Evolutionary conservation across 768 basidiomycete species (phyloP).

Genomic region (Rickenella mellea): DNA sequence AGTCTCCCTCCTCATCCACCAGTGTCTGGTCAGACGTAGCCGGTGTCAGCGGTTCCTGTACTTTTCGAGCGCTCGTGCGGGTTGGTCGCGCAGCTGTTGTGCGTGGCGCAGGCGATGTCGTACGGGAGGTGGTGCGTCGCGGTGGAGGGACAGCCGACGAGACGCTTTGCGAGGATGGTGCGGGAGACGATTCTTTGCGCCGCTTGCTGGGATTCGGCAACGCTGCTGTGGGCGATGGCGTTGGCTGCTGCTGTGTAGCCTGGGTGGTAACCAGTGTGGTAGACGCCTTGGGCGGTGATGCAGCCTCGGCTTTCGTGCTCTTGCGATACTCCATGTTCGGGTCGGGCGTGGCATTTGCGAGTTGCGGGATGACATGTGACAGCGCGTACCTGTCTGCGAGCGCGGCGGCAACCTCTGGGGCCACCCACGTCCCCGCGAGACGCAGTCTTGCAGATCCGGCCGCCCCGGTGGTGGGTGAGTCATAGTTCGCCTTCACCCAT

Average conservation of each 20-base stretch:
- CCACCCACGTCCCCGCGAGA: slow-evolving; percentile 87
- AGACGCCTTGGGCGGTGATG: slow-evolving; percentile 19
- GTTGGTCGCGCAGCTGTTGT: slow-evolving; percentile 10
- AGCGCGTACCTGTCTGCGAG: slow-evolving; percentile 65
- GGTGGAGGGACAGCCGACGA: slow-evolving; percentile 11
- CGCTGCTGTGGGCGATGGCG: slow-evolving; percentile 24
- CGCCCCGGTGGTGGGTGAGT: slow-evolving; percentile 65
- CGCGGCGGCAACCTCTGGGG: slow-evolving; percentile 49
- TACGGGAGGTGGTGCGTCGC: slow-evolving; percentile 11
- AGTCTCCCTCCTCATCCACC: slow-evolving; percentile 47
- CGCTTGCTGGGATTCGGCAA: slow-evolving; percentile 41
- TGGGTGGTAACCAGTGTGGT: slow-evolving; percentile 11
- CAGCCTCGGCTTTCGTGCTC: slow-evolving; percentile 35
- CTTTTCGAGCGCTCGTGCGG: slow-evolving; percentile 7
- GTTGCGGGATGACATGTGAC: slow-evolving; percentile 46
- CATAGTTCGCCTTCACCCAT: slow-evolving; percentile 77
- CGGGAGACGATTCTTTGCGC: slow-evolving; percentile 51
- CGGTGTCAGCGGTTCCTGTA: slow-evolving; percentile 32
- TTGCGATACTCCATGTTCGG: slow-evolving; percentile 72
- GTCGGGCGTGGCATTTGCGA: slow-evolving; percentile 70
- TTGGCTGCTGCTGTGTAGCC: slow-evolving; percentile 19
- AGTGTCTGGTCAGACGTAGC: slow-evolving; percentile 59
- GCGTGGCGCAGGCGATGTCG: slow-evolving; percentile 10
- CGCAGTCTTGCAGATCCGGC: slow-evolving; percentile 48
- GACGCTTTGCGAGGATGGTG: slow-evolving; percentile 12